Conservation (phyloP, 2,329 filamentous ascomycete species). For the Cladosporium sp. region DNA sequence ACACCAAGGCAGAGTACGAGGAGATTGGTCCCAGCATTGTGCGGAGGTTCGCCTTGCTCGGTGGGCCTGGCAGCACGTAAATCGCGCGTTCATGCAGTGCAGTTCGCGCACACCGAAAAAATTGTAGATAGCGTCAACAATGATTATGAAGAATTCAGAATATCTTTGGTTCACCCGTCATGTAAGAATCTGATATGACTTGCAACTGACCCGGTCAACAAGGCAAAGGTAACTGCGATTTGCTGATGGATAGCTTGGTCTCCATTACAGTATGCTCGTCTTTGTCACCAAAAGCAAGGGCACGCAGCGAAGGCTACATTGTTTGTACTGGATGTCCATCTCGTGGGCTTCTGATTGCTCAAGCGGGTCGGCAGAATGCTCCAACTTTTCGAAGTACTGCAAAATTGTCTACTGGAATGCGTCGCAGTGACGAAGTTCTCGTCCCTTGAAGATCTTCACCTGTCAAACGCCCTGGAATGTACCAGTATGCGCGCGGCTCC, state of each 20-base stretch:
- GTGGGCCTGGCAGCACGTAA: constrained; percentile 82
- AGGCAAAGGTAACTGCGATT: too few species aligned
- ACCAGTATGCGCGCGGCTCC: neutral
- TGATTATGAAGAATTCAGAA: constrained; percentile 1
- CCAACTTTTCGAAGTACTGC: neutral
- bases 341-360: neutral
- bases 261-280: too few species aligned
- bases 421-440: too few species aligned
- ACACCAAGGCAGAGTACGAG: constrained; percentile 78
- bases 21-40: constrained; percentile 96
- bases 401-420: too few species aligned
- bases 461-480: neutral
- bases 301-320: too few species aligned
- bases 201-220: neutral
- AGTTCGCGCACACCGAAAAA: neutral
- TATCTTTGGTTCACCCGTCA: neutral
- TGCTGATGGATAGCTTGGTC: too few species aligned
- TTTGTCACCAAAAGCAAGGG: too few species aligned
- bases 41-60: constrained; percentile 86
- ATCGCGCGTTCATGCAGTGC: neutral
- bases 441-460: neutral
- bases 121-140: constrained; percentile 13
- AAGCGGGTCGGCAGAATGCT: constrained; percentile 17
- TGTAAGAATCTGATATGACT: neutral
- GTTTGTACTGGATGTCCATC: too few species aligned